Percentiles rank a stretch among this genome's conserved stretches.
Evolutionary conservation across 2,329 filamentous ascomycete species (phyloP).

Genomic region (Macroventuria anomochaeta): DNA sequence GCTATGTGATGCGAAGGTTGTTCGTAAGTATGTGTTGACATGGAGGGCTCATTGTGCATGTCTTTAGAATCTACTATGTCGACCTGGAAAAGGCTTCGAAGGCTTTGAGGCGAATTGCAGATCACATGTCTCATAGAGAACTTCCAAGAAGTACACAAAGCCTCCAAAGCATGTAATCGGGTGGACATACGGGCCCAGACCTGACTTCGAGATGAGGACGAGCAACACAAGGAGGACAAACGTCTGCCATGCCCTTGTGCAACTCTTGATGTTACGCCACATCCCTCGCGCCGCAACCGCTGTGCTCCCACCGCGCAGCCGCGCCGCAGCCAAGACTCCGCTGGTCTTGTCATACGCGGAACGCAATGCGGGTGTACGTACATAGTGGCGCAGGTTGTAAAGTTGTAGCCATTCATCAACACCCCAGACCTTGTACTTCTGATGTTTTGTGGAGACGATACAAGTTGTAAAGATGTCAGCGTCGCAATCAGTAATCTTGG

Average conservation of each 20-base stretch:
- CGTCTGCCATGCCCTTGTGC: conserved; percentile 12
- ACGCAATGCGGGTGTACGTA: conserved; percentile 14
- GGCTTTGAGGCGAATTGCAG: background rate
- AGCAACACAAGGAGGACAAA: background rate
- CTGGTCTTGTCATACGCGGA: conserved; percentile 8
- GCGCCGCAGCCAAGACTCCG: conserved; percentile 13
- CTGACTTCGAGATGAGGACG: background rate
- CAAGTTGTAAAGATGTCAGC: background rate
- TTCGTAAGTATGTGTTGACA: background rate
- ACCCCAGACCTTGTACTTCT: background rate
- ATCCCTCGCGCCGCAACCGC: conserved; percentile 4
- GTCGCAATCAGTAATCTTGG: background rate
- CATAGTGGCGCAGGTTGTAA: background rate
- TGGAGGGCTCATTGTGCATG: no score
- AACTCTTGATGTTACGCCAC: conserved; percentile 14
- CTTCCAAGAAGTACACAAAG: background rate
- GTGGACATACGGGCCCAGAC: background rate
- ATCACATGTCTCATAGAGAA: background rate
- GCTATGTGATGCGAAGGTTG: background rate
- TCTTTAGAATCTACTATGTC: no score
- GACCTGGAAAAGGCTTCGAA: background rate
- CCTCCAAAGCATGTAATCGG: background rate
- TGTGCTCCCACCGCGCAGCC: conserved; percentile 7
- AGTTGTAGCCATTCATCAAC: background rate
- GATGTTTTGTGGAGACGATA: background rate